Base-by-base conservation (phyloP, 306 rosid genomes). In the Acacia melanoxylon region DNA sequence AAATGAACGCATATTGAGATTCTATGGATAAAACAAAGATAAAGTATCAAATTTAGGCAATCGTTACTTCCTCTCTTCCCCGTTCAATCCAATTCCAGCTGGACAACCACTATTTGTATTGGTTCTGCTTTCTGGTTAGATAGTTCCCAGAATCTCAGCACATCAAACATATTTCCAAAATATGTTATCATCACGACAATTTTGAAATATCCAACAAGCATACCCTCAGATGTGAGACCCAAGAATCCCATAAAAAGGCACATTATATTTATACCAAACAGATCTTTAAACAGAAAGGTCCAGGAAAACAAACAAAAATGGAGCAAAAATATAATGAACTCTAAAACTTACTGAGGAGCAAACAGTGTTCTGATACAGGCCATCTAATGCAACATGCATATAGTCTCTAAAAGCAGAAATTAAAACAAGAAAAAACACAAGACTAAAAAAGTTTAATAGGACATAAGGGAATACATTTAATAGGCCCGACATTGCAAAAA, bases 401-500 rank as follows among this genome's bases (percentile, higher is more conserved):
- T 22, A 77, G 59, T 48, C 52, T 24, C 42, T 71, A 31, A 31
- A 73, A n/a, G 12, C 11, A 31, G 35, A 73, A 51, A 51, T 7
- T 2, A 29, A 48, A 48, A 72, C 16, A 17, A 41, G 31, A 44
- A 42, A 70, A 42, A 42, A 44, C 3, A 40, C 19, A 40, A 70
- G 31, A 42, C 56, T 25, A 48, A 31, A 74, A 72, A 33, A 5
- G 5, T 75, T 37, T 73, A 49, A 54, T 9, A 87, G 78, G 84
- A 76, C 46, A 78, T 45, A 59, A 78, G 73, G 48, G 61, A 78
- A 75, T 87, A 87, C 89, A 87, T 87, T 87, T 41, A 87, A 83
- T 84, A 87, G 72, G 41, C 89, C 86, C 42, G 89, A 87, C 89
- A 87, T 87, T 75, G 87, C 79, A 74, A 1, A 61, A 81, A 76